A percentile compares a stretch with the other conserved stretches of the same genome.
Evolutionary conservation across 2,329 filamentous ascomycete species (phyloP).

Genomic region (Arachnomyces sp.): DNA sequence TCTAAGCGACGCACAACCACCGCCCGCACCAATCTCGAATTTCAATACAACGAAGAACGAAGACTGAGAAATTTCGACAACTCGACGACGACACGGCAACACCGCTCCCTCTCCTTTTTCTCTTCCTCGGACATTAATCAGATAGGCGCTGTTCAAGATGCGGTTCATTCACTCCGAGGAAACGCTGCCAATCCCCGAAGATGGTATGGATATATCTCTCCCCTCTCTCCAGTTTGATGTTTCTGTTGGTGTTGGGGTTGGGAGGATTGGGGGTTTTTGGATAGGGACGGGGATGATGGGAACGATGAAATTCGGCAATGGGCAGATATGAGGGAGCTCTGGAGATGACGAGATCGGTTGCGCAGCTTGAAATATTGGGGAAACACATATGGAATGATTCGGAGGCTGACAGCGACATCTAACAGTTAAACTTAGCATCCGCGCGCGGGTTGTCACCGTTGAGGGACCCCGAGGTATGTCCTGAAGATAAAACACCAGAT

Average conservation of each 20-base stretch:
- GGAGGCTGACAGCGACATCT: conserved; percentile 21
- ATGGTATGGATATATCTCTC: conserved; percentile 70
- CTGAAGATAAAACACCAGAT: conserved; percentile 13
- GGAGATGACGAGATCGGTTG: background rate
- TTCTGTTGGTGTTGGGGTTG: background rate
- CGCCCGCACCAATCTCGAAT: conserved; percentile 20
- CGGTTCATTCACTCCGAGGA: conserved; percentile 99
- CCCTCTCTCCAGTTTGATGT: conserved; percentile 20
- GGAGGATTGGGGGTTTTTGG: conserved; percentile 2
- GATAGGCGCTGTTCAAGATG: conserved; percentile 62
- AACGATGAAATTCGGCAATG: background rate
- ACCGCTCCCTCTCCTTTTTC: conserved; percentile 4
- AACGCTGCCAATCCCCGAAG: conserved; percentile 88
- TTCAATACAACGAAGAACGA: conserved; percentile 32
- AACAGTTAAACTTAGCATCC: conserved; percentile 94
- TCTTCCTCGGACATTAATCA: conserved; percentile 10
- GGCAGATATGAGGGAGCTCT: background rate
- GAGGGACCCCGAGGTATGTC: conserved; percentile 82
- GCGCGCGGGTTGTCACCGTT: conserved; percentile 91
- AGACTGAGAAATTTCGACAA: conserved; percentile 31
- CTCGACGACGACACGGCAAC: conserved; percentile 30
- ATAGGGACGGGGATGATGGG: background rate
- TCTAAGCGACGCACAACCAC: conserved; percentile 39
- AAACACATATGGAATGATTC: conserved; percentile 9
- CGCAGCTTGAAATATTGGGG: conserved; percentile 12